Percentiles rank a stretch among this genome's conserved stretches.
phyloP scores from a whole-genome alignment of 2,329 filamentous ascomycete genomes.

The Tothia fuscella region DNA sequence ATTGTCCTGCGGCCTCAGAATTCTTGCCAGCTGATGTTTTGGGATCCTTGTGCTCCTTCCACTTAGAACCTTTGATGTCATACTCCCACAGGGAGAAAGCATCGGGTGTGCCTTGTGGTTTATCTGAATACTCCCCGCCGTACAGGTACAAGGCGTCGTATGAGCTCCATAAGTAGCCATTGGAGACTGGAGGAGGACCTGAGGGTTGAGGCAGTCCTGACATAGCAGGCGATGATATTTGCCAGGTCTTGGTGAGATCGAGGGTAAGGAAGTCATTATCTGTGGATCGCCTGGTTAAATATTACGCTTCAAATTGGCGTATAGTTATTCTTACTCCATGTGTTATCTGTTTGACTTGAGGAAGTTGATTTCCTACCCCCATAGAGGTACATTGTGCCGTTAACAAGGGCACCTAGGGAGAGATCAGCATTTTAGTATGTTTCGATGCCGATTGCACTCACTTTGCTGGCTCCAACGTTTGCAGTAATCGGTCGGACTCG shows the following conservation, averaged over 20 bases:
- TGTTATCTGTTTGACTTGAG: constrained; percentile 46
- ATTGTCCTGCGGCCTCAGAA: constrained; percentile 42
- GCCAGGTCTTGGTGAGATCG: constrained; percentile 64
- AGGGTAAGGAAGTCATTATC: constrained; percentile 61
- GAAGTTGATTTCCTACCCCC: constrained; percentile 53
- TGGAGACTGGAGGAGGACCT: constrained; percentile 58
- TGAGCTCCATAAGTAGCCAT: constrained; percentile 68
- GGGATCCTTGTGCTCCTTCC: constrained; percentile 51
- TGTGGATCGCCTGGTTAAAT: constrained; percentile 19
- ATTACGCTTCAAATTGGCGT: constrained; percentile 10
- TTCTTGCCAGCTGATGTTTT: constrained; percentile 52
- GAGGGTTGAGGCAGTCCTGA: constrained; percentile 51
- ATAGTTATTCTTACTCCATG: constrained; percentile 50
- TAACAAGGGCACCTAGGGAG: constrained; percentile 57
- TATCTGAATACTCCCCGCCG: constrained; percentile 61
- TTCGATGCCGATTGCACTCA: no score
- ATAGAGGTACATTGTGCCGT: constrained; percentile 66
- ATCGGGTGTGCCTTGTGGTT: constrained; percentile 43
- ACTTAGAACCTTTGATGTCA: constrained; percentile 44
- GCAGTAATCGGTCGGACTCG: constrained; percentile 46
- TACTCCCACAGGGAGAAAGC: constrained; percentile 60
- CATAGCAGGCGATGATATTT: constrained; percentile 50
- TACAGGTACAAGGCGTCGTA: constrained; percentile 60
- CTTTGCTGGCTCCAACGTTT: constrained; percentile 55
- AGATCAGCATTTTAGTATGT: no score